A percentile compares a stretch with the other conserved stretches of the same genome.
Conservation (phyloP, 768 basidiomycete genomes). For the Suillus tomentosus region DNA sequence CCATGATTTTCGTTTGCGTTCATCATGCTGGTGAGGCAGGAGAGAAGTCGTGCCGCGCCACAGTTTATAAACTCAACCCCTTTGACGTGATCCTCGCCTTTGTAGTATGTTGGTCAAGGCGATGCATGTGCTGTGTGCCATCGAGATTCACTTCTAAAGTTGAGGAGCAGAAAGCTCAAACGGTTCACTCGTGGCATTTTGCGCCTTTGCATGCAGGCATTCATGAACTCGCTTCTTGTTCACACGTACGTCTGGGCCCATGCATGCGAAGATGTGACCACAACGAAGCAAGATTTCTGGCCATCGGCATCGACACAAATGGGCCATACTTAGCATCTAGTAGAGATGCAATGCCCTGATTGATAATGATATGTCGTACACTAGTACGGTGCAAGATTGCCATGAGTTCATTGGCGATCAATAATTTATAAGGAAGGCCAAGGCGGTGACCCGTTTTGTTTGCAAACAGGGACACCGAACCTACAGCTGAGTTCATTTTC, state of each 20-base stretch:
- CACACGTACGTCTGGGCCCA: conserved; percentile 3
- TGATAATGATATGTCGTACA: not conserved
- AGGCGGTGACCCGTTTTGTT: not conserved
- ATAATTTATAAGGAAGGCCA: not conserved
- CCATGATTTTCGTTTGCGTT: conserved; percentile 6
- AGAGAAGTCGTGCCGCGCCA: conserved; percentile 4
- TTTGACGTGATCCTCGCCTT: conserved; percentile 9
- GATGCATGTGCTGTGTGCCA: conserved; percentile 11
- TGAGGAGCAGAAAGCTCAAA: not conserved
- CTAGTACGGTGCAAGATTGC: not conserved
- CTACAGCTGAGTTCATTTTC: not conserved
- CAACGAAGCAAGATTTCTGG: conserved; percentile 2
- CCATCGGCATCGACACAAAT: not conserved
- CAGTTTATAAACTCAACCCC: conserved; percentile 10
- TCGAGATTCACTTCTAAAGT: conserved; percentile 2
- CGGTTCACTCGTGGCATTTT: conserved; percentile 2
- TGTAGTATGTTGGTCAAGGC: conserved; percentile 6
- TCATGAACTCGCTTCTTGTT: conserved; percentile 2
- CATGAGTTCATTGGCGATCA: not conserved
- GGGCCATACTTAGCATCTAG: not conserved
- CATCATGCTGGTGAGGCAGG: conserved; percentile 3
- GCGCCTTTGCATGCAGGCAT: conserved; percentile 9
- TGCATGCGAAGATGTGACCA: conserved; percentile 9
- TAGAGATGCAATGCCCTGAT: not conserved
- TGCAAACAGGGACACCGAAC: not conserved